phyloP scores from a whole-genome alignment of 108 stramenopile genomes.

The Stephanodiscus minutulus region DNA sequence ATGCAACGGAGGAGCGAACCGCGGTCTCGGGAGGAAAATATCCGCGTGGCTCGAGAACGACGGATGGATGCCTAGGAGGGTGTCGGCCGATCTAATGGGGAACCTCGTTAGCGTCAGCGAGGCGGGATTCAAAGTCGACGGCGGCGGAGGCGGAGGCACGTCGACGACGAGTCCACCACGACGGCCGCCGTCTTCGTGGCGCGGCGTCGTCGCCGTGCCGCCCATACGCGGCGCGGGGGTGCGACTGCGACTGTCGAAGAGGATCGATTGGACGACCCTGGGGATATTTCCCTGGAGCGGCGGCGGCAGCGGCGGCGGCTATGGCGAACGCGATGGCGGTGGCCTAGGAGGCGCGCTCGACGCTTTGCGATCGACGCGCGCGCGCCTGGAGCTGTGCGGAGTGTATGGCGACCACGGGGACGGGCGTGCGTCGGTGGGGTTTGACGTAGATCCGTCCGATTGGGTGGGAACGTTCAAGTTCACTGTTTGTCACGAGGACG shows the following conservation, averaged over 20 bases:
- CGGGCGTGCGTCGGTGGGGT: slow-evolving; percentile 11
- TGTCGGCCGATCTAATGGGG: slow-evolving; percentile 32
- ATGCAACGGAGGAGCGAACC: too few species aligned
- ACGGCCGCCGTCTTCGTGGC: background rate
- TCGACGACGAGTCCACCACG: background rate
- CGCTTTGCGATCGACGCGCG: slow-evolving; percentile 14
- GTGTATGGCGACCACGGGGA: slow-evolving; percentile 31
- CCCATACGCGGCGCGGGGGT: slow-evolving; percentile 20
- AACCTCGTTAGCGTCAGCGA: slow-evolving; percentile 42
- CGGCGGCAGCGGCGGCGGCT: background rate
- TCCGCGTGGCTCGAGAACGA: slow-evolving; percentile 47
- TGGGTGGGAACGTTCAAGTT: slow-evolving; percentile 22
- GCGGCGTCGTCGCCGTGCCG: background rate
- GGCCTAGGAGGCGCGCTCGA: background rate
- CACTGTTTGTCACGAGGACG: slow-evolving; percentile 33
- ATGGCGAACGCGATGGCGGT: background rate
- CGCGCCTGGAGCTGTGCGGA: slow-evolving; percentile 38
- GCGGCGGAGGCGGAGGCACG: background rate
- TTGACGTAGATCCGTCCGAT: slow-evolving; percentile 40
- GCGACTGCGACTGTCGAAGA: slow-evolving; percentile 39
- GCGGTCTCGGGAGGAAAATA: slow-evolving; percentile 4
- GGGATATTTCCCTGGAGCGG: slow-evolving; percentile 50
- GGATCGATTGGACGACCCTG: slow-evolving; percentile 45
- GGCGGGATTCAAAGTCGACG: slow-evolving; percentile 14
- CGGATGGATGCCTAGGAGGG: slow-evolving; percentile 44